Percentiles rank a stretch among this genome's conserved stretches.
phyloP scores from a whole-genome alignment of 2,329 filamentous ascomycete genomes.

The Botryotinia convoluta region DNA sequence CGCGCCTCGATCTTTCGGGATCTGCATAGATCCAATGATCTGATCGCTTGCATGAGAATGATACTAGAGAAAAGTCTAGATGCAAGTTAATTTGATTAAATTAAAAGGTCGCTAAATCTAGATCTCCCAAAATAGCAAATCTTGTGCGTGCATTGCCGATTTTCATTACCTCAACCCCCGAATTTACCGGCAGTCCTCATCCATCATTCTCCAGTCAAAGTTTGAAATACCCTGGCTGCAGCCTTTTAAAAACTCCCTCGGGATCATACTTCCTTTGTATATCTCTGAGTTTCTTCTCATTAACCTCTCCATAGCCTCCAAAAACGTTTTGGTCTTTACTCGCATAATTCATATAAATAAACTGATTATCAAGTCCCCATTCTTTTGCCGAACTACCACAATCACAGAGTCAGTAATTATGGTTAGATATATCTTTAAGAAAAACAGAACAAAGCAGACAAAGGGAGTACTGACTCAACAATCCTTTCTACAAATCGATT shows the following conservation, averaged over 20 bases:
- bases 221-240: background rate
- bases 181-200: background rate
- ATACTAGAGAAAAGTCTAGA: background rate
- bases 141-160: no score
- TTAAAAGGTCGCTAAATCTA: background rate
- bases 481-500: background rate
- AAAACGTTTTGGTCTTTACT: background rate
- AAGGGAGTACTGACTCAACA: background rate
- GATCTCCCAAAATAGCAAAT: background rate
- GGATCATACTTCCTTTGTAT: background rate
- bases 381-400: background rate
- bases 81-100: background rate
- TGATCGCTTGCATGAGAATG: background rate
- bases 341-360: background rate
- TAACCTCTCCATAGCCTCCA: background rate
- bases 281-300: background rate
- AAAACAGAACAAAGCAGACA: background rate
- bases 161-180: no score
- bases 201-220: background rate
- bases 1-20: background rate
- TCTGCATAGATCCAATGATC: background rate
- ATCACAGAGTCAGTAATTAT: background rate
- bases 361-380: background rate
- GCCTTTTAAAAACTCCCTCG: background rate
- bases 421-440: background rate